Percentiles rank a stretch among this genome's conserved stretches.
Evolutionary conservation across 2,329 filamentous ascomycete species (phyloP).

Genomic region (Fulvia fulva): DNA sequence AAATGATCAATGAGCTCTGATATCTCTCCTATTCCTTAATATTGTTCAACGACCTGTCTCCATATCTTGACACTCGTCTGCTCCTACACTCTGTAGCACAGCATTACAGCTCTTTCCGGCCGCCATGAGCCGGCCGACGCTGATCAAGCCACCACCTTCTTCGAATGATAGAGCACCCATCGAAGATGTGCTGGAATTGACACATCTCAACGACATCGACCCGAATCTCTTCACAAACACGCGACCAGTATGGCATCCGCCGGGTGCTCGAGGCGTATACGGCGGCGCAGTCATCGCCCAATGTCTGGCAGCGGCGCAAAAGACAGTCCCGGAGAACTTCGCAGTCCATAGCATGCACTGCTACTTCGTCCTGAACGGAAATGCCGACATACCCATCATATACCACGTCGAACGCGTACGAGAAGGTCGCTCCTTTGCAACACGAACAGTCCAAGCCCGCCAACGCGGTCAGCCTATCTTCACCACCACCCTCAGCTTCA

Average conservation of each 20-base stretch:
- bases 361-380: constrained; percentile 93
- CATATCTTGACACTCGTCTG: neutral
- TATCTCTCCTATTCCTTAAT: neutral
- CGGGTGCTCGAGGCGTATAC: constrained; percentile 87
- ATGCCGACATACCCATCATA: constrained; percentile 76
- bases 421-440: constrained; percentile 84
- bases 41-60: neutral
- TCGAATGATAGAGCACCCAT: constrained; percentile 73
- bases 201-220: constrained; percentile 69
- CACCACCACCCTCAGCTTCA: constrained; percentile 90
- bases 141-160: constrained; percentile 70
- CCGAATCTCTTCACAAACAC: constrained; percentile 94
- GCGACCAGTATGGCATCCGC: constrained; percentile 84
- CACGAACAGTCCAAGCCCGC: constrained; percentile 90
- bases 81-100: neutral
- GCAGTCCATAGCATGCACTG: constrained; percentile 95
- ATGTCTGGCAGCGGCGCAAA: constrained; percentile 80
- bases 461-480: constrained; percentile 89
- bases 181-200: constrained; percentile 85
- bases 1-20: neutral
- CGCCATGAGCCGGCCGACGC: constrained; percentile 32
- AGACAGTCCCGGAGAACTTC: constrained; percentile 77
- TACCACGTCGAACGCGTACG: constrained; percentile 95
- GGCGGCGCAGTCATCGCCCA: constrained; percentile 93
- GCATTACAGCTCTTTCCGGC: constrained; percentile 6